A percentile compares a stretch with the other conserved stretches of the same genome.
These are phyloP conservation scores for Malassezia furfur DNA, from an alignment of 1,284 basidiomycete genomes.

Conservation along the genomic window DNA sequence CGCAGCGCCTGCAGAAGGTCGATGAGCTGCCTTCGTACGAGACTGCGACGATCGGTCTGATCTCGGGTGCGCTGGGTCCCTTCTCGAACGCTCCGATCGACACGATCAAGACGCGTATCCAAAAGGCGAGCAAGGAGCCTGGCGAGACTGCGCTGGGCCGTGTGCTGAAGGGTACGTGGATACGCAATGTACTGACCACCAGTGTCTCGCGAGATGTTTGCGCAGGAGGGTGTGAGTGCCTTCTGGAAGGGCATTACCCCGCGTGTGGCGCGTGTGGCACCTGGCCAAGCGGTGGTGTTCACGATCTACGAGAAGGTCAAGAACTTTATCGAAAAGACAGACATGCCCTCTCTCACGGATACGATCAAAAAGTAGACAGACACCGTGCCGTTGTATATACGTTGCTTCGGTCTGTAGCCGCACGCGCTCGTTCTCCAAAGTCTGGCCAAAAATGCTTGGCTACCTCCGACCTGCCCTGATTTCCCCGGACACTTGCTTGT, in stretches of 20 bases:
- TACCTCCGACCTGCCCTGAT: too few relatives aligned
- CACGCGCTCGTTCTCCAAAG: too few relatives aligned
- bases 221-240: conserved; percentile 72
- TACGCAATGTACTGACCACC: background rate
- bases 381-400: background rate
- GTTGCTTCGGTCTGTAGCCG: background rate
- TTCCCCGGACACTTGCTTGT: too few relatives aligned
- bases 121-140: conserved; percentile 69
- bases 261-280: conserved; percentile 87
- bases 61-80: conserved; percentile 94
- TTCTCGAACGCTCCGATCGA: conserved; percentile 93
- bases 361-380: background rate
- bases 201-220: conserved; percentile 87
- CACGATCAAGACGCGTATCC: conserved; percentile 79
- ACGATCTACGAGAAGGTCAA: conserved; percentile 50
- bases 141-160: conserved; percentile 66
- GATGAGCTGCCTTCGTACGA: conserved; percentile 66
- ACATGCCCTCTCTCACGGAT: background rate
- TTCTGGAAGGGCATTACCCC: conserved; percentile 85
- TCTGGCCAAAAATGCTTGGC: too few relatives aligned
- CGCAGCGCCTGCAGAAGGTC: conserved; percentile 59
- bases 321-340: conserved; percentile 28
- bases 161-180: conserved; percentile 54
- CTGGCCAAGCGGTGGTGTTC: conserved; percentile 56
- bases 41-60: conserved; percentile 82